A percentile compares a stretch with the other conserved stretches of the same genome.
Evolutionary conservation across 768 basidiomycete genomes (phyloP).

Genomic region (Baorangia bicolor): DNA sequence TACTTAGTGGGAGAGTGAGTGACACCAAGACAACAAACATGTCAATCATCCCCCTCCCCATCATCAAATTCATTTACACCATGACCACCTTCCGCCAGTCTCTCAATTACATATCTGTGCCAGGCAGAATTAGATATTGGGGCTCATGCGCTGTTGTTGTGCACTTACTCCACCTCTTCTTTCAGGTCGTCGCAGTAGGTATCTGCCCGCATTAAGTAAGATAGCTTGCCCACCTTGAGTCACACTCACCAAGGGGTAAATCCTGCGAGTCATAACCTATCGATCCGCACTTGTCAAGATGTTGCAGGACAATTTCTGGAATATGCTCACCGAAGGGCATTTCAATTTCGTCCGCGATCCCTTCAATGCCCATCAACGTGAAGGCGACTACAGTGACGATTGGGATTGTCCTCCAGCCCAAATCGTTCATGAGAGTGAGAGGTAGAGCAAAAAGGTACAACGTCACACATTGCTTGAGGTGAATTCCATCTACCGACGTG

Average conservation of each 20-base stretch:
- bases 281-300: conserved; percentile 3
- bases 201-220: conserved; percentile 41
- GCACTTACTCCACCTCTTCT: conserved; percentile 76
- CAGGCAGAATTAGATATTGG: conserved; percentile 8
- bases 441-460: conserved; percentile 91
- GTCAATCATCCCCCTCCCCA: conserved; percentile 80
- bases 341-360: conserved; percentile 93
- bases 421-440: conserved; percentile 76
- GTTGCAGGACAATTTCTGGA: not conserved
- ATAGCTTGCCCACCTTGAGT: not conserved
- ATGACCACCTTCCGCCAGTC: conserved; percentile 71
- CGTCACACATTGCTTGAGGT: conserved; percentile 94
- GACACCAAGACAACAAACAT: not conserved
- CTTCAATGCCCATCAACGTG: conserved; percentile 93
- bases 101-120: conserved; percentile 63
- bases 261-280: conserved; percentile 63
- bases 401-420: conserved; percentile 84
- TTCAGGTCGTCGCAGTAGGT: conserved; percentile 84
- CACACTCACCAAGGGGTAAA: conserved; percentile 69
- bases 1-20: not conserved
- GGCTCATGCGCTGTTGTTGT: not conserved
- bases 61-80: conserved; percentile 75
- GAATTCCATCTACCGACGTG: conserved; percentile 67
- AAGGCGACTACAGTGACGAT: conserved; percentile 85
- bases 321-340: conserved; percentile 79